Percentiles rank a stretch among this genome's conserved stretches.
phyloP scores from a whole-genome alignment of 805 yeast genomes.

The Starmerella riodocensis region DNA sequence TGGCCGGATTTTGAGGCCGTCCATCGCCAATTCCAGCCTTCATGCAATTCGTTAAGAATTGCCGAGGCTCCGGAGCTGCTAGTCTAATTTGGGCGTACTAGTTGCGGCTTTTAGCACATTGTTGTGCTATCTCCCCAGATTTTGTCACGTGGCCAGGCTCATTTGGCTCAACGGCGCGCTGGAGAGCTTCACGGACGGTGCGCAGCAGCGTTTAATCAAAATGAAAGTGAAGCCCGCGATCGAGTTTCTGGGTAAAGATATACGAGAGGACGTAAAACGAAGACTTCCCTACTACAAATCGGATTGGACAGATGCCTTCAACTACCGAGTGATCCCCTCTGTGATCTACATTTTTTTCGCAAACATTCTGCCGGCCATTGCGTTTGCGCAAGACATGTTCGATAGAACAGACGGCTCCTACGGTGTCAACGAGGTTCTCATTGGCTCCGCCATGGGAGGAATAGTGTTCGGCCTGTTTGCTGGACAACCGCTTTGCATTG shows the following conservation, averaged over 20 bases:
- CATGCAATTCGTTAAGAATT: too few species aligned
- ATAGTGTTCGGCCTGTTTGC: constrained; percentile 70
- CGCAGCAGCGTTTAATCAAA: too few species aligned
- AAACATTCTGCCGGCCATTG: constrained; percentile 80
- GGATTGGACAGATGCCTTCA: constrained; percentile 72
- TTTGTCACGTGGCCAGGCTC: background rate
- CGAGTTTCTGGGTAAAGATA: constrained; percentile 7
- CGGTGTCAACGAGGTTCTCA: constrained; percentile 80
- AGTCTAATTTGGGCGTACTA: too few species aligned
- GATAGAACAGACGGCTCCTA: constrained; percentile 76
- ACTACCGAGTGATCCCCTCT: constrained; percentile 80
- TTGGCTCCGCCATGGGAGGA: constrained; percentile 80
- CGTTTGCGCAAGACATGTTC: constrained; percentile 95
- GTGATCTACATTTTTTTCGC: constrained; percentile 76
- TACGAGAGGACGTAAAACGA: constrained; percentile 13
- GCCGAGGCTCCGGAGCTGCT: too few species aligned
- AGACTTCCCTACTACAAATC: constrained; percentile 49
- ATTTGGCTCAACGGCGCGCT: background rate
- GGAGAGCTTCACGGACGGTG: too few species aligned
- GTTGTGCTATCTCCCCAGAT: background rate
- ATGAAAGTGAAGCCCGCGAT: background rate
- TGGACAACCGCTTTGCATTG: constrained; percentile 89
- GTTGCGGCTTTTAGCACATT: too few species aligned
- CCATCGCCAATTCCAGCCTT: too few species aligned
- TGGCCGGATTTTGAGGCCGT: too few species aligned